Percentiles rank a stretch among this genome's conserved stretches.
These are phyloP conservation scores for Colletotrichum eremochloae DNA, from an alignment of 2,329 filamentous ascomycete genomes.

Conservation along the genomic window DNA sequence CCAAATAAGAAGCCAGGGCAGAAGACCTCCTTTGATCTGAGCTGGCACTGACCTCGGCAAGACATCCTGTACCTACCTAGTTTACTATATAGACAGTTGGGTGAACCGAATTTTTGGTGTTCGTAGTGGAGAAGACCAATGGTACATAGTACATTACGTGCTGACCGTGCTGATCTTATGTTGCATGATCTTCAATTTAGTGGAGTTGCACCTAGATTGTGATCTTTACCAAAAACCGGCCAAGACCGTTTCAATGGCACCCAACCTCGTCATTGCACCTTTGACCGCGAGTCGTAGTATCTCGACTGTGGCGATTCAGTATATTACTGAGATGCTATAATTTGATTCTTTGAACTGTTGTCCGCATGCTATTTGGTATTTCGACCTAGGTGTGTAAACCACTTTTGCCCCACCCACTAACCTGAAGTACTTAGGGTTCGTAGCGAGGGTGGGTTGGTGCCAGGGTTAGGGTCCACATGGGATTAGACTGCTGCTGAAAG, in stretches of 20 bases:
- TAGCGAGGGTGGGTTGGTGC: too few relatives aligned
- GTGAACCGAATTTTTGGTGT: neutral
- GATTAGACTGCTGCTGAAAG: too few relatives aligned
- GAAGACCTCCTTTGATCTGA: conserved; percentile 11
- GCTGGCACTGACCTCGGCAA: neutral
- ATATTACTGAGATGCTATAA: too few relatives aligned
- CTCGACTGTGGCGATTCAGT: too few relatives aligned
- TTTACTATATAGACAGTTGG: neutral
- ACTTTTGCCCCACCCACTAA: too few relatives aligned
- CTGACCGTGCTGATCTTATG: conserved; percentile 3
- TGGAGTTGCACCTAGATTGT: conserved; percentile 19
- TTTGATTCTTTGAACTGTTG: too few relatives aligned
- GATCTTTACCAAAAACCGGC: neutral
- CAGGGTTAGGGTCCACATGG: too few relatives aligned
- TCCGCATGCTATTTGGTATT: too few relatives aligned
- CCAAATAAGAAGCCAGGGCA: neutral
- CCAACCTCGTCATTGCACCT: neutral
- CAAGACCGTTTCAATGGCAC: neutral
- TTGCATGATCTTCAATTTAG: conserved; percentile 34
- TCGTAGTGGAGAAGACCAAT: neutral
- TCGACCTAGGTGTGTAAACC: too few relatives aligned
- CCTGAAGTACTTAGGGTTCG: too few relatives aligned
- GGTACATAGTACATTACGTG: neutral
- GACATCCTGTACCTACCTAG: too few relatives aligned
- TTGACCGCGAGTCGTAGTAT: neutral